A percentile compares a stretch with the other conserved stretches of the same genome.
phyloP scores from a whole-genome alignment of 495 filamentous ascomycete species.

The Sabuloglossum arenarium region DNA sequence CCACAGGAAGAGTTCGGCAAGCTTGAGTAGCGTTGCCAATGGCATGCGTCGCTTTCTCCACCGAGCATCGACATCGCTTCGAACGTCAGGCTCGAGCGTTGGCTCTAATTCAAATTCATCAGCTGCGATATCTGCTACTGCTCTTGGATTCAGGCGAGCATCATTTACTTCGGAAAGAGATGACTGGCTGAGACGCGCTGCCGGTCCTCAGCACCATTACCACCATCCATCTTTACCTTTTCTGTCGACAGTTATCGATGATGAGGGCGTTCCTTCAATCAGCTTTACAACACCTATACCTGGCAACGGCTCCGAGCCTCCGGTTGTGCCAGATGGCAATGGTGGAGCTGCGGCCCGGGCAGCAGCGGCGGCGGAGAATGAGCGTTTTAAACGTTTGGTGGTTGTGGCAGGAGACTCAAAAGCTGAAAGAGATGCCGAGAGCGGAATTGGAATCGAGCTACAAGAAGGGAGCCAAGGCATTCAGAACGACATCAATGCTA shows the following conservation, averaged over 20 bases:
- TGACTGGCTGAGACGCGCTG: background rate
- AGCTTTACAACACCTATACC: background rate
- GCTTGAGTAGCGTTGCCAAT: background rate
- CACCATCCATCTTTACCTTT: background rate
- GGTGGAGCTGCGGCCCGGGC: slow-evolving; percentile 53
- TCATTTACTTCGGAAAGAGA: background rate
- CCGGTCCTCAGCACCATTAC: background rate
- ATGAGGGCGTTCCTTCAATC: background rate
- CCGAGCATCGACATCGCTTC: background rate
- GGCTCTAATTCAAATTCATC: background rate
- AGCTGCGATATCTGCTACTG: background rate
- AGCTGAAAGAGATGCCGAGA: slow-evolving; percentile 39
- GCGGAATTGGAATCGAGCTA: slow-evolving; percentile 61
- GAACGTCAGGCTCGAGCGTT: background rate
- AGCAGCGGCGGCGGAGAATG: slow-evolving; percentile 47
- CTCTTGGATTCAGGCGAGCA: background rate
- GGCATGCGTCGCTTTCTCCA: background rate
- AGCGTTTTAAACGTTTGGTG: slow-evolving; percentile 23
- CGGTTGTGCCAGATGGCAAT: background rate
- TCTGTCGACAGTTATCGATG: background rate
- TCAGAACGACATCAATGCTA: slow-evolving; percentile 21
- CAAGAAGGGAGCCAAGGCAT: slow-evolving; percentile 23
- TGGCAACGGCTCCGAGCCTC: slow-evolving; percentile 2
- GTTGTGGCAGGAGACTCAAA: slow-evolving; percentile 12
- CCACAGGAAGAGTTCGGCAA: background rate